Evolutionary conservation across 2,329 filamentous ascomycete genomes (phyloP), one percentile per base, ranked within the genome.

Genomic region (Scortechinia acanthostroma): DNA sequence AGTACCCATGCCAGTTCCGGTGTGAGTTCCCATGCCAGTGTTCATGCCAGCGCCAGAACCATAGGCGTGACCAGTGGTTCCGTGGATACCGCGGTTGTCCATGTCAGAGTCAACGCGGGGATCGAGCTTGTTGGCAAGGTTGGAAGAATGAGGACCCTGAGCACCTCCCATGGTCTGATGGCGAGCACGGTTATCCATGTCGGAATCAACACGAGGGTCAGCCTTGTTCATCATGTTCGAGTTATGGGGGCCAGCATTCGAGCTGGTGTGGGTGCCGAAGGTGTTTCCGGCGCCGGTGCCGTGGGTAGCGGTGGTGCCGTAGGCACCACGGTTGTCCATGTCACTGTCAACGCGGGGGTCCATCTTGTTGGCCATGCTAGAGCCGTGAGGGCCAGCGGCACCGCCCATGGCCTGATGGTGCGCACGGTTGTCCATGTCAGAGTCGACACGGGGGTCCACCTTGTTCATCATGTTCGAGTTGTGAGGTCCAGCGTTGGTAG

Each of bases 171-270:
- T 22, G 10, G 50, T 47, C 3, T 52, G 52, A 3, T 52, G 48
- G 4, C 48, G 43, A 5, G 48, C n/a, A n/a, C n/a, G n/a, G n/a
- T n/a, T n/a, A n/a, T 80, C 74, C 2, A 72, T 66, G 51, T 80
- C 64, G 10, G 69, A 72, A 58, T 80, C 76, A 42, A 80, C 72
- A 21, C 70, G 63, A 2, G 75, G 74, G 46, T 79, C 75, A 2
- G 65, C 28, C 64, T 77, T 78, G 68, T 80, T 80, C 51, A 70
- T 3, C 28, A 70, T 47, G 53, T 78, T 70, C 23, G 59, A 66
- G 60, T 70, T 71, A 63, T 80, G 76, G 10, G 71, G 71, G 6
- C 62, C 62, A 17, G 62, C 58, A 1, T 30, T n/a, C 10, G 62
- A 63, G 51, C 56, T 56, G 46, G 58, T 52, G 4, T 59, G 58